Base-by-base conservation (phyloP, 73 alveolate genomes). In the Uronychia binucleata region DNA sequence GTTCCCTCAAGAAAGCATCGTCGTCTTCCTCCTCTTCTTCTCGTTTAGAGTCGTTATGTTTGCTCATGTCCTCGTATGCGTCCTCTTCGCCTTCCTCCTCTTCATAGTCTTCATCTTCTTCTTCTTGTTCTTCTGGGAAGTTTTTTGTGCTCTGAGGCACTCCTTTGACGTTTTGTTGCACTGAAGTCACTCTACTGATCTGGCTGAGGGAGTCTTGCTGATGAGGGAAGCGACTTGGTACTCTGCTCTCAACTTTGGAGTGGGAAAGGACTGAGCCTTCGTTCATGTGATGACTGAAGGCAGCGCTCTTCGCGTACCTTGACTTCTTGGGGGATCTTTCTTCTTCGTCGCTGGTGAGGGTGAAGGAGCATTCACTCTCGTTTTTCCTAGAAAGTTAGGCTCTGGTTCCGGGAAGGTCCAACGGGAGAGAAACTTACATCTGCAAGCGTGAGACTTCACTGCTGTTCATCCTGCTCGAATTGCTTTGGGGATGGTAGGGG, bases 291-390 rank as follows among this genome's bases (percentile, higher is more conserved):
- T n/a, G n/a, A n/a, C n/a, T n/a, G n/a, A n/a, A n/a, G n/a, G n/a
- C n/a, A n/a, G n/a, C n/a, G n/a, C n/a, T n/a, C n/a, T n/a, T n/a
- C n/a, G n/a, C n/a, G n/a, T n/a, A n/a, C 67, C 5, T 46, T 46
- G n/a, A 11, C 19, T 46, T 46, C 19, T 46, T 46, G 19, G 67
- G 67, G 67, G 67, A 46, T 46, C 19, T 46, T 11, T 46, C 67
- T 57, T 85, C 91, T 27, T 85, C 91, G 77, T 85, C 91, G 31
- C 81, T 58, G 1, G 91, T 85, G 80, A 85, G 81, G 13, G 85
- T 85, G 74, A 85, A 85, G 26, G 91, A 85, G 81, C 91, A 85
- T 35, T 85, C 91, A 33, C 86, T 77, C 29, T 85, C 91, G 78
- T 85, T 85, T 33, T 59, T 85, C 67, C 67, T 46, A 19, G n/a